These are phyloP conservation scores for Chlamydomonas schloesseri DNA, from an alignment of 139 green algal genomes.

Conservation along the genomic window DNA sequence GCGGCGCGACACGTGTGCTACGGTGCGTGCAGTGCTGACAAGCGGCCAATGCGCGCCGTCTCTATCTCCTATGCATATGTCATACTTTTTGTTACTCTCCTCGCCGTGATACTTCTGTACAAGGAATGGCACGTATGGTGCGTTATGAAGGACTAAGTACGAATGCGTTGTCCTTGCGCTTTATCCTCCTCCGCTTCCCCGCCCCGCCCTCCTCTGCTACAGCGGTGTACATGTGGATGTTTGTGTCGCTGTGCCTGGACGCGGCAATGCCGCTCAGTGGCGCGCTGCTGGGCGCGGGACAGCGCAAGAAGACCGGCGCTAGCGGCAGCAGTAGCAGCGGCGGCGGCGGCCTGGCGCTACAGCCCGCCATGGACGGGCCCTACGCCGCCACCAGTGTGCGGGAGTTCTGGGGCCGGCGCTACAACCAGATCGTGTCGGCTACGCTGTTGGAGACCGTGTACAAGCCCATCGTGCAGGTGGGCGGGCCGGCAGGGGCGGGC, in stretches of 20 bases:
- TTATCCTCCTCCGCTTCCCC: neutral
- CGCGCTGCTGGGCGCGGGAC: neutral
- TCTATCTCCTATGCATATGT: too few species aligned
- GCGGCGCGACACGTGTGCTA: constrained; percentile 21
- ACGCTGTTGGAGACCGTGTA: constrained; percentile 41
- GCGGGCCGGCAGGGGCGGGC: too few species aligned
- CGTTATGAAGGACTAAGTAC: too few species aligned
- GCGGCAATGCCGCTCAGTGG: neutral
- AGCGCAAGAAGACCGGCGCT: too few species aligned
- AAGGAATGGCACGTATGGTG: too few species aligned
- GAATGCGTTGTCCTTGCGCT: too few species aligned
- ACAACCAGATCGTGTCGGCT: constrained; percentile 39
- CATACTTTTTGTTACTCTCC: too few species aligned
- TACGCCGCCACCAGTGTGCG: constrained; percentile 5
- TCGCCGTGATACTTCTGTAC: too few species aligned
- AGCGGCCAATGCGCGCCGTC: too few species aligned
- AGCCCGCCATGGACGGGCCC: constrained; percentile 31
- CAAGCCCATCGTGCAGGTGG: constrained; percentile 39
- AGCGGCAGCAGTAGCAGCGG: too few species aligned
- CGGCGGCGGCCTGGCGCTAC: neutral
- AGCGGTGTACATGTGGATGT: constrained; percentile 38
- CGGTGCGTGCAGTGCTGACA: neutral
- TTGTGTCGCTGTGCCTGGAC: constrained; percentile 24
- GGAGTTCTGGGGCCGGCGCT: constrained; percentile 43
- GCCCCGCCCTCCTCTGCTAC: too few species aligned